phyloP scores from a whole-genome alignment of 1,284 basidiomycete genomes.

The Ustilago loliicola region DNA sequence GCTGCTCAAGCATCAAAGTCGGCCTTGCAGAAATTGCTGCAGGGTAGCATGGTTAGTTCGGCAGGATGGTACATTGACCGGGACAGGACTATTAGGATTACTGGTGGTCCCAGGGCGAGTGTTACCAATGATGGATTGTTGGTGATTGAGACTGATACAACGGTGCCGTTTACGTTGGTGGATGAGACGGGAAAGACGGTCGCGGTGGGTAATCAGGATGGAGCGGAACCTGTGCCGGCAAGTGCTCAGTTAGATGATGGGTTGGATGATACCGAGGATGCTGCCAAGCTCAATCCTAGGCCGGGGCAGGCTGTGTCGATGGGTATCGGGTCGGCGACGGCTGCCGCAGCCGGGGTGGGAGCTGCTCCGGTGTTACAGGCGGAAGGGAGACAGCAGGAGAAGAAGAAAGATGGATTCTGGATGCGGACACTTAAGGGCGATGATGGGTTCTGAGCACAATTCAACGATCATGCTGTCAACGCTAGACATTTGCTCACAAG shows the following conservation, averaged over 20 bases:
- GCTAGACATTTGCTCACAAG: neutral
- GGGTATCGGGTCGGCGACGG: constrained; percentile 32
- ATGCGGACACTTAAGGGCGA: constrained; percentile 48
- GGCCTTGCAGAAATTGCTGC: constrained; percentile 51
- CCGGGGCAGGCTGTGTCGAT: constrained; percentile 18
- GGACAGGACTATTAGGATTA: constrained; percentile 59
- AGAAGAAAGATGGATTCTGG: constrained; percentile 45
- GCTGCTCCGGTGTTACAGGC: constrained; percentile 36
- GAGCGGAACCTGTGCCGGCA: constrained; percentile 36
- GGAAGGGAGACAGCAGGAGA: constrained; percentile 29
- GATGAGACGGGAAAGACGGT: constrained; percentile 59
- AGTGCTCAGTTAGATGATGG: constrained; percentile 12
- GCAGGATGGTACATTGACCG: constrained; percentile 62
- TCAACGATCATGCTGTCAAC: neutral
- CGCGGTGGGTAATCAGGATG: constrained; percentile 50
- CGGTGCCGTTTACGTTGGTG: constrained; percentile 45
- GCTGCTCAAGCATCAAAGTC: constrained; percentile 51
- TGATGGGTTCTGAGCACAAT: constrained; percentile 17
- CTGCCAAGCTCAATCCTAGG: constrained; percentile 32
- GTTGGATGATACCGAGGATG: constrained; percentile 41
- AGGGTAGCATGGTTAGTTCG: constrained; percentile 59
- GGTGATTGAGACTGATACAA: constrained; percentile 60
- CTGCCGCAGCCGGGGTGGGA: constrained; percentile 27
- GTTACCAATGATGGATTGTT: constrained; percentile 51
- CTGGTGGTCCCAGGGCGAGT: constrained; percentile 56